Percentiles rank a stretch among this genome's conserved stretches.
Evolutionary conservation across 2,329 filamentous ascomycete species (phyloP).

Genomic region (Xylariaceae sp.): DNA sequence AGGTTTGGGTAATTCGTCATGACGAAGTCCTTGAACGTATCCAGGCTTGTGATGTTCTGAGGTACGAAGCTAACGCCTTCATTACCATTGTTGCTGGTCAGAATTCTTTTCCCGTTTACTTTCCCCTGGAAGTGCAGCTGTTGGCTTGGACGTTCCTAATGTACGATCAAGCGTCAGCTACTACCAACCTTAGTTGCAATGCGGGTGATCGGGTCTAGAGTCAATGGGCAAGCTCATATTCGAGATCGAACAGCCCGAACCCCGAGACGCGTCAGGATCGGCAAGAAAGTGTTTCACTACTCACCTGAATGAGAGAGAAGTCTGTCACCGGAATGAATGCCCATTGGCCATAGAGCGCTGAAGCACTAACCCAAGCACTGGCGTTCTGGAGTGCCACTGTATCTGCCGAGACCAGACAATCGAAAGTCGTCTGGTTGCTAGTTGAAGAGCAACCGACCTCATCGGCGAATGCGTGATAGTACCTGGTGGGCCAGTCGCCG

Average conservation of each 20-base stretch:
- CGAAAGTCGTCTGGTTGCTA: constrained; percentile 22
- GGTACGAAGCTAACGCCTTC: constrained; percentile 35
- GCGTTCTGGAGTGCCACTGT: constrained; percentile 31
- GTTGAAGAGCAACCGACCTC: constrained; percentile 28
- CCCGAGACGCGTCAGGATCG: too few relatives aligned
- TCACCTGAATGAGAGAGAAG: constrained; percentile 27
- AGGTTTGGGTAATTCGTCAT: constrained; percentile 30
- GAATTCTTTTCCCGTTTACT: constrained; percentile 29
- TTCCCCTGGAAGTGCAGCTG: constrained; percentile 23
- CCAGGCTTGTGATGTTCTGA: constrained; percentile 28
- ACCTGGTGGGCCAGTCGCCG: constrained; percentile 24
- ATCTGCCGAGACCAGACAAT: constrained; percentile 31
- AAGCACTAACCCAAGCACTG: constrained; percentile 26
- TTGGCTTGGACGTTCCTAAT: constrained; percentile 21
- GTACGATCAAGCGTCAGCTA: too few relatives aligned
- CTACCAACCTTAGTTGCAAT: too few relatives aligned
- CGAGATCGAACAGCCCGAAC: too few relatives aligned
- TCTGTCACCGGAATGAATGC: constrained; percentile 37
- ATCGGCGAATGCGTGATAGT: constrained; percentile 30
- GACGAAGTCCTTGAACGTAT: constrained; percentile 28
- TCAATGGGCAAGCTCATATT: too few relatives aligned
- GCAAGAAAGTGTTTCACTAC: too few relatives aligned
- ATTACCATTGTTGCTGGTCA: constrained; percentile 32
- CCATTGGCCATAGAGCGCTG: constrained; percentile 24
- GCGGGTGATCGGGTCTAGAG: too few relatives aligned